phyloP scores from a whole-genome alignment of 2,329 filamentous ascomycete genomes.

The Aspergillus fijiensis region DNA sequence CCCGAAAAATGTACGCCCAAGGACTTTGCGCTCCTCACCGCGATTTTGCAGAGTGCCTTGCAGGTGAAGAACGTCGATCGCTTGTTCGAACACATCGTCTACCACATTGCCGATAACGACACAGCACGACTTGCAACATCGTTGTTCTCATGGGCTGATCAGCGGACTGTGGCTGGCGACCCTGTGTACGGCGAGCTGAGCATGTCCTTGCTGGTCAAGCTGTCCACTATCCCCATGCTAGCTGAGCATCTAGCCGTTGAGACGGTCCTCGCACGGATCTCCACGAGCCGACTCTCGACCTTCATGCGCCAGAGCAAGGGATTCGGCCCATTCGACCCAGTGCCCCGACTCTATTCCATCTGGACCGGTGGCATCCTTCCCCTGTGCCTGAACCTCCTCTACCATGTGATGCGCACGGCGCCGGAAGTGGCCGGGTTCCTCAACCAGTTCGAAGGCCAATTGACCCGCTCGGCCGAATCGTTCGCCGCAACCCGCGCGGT shows the following conservation, averaged over 20 bases:
- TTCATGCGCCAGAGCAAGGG: conserved; percentile 68
- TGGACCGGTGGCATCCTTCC: conserved; percentile 89
- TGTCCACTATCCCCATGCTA: conserved; percentile 76
- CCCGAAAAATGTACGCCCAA: conserved; percentile 65
- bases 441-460: conserved; percentile 80
- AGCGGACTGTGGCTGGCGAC: conserved; percentile 72
- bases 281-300: conserved; percentile 74
- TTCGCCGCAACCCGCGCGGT: conserved; percentile 57
- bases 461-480: conserved; percentile 68
- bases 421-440: conserved; percentile 83
- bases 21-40: conserved; percentile 84
- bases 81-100: conserved; percentile 68
- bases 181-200: conserved; percentile 93
- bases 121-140: conserved; percentile 78
- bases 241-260: conserved; percentile 90
- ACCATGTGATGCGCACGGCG: conserved; percentile 75
- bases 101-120: conserved; percentile 64
- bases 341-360: conserved; percentile 76
- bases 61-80: conserved; percentile 74
- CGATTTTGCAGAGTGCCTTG: conserved; percentile 80
- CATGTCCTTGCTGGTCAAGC: conserved; percentile 80
- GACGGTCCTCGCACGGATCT: conserved; percentile 74
- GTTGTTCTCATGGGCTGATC: conserved; percentile 91
- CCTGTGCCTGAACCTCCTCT: conserved; percentile 82
- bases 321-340: conserved; percentile 76